These are phyloP conservation scores for Pleoardoris graminearum DNA, from an alignment of 2,329 filamentous ascomycete genomes.

Conservation along the genomic window DNA sequence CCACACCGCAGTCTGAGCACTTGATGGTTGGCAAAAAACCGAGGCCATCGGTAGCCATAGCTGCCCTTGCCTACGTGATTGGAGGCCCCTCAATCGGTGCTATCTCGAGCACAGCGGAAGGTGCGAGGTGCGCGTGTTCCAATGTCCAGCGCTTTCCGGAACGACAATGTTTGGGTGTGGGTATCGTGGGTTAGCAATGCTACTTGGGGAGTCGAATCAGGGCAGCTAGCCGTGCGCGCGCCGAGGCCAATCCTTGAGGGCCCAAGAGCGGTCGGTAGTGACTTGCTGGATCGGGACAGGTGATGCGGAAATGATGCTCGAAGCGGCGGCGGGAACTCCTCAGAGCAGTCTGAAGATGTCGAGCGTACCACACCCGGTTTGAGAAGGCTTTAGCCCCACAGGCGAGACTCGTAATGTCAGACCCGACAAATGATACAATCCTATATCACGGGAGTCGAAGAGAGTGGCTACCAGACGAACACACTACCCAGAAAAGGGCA, in stretches of 20 bases:
- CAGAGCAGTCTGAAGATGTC: slow-evolving; percentile 26
- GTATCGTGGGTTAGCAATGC: slow-evolving; percentile 31
- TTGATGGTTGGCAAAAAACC: slow-evolving; percentile 44
- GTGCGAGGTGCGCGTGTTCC: slow-evolving; percentile 6
- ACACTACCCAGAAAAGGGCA: slow-evolving; percentile 12
- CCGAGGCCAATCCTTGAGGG: slow-evolving; percentile 30
- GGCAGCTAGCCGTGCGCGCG: slow-evolving; percentile 23
- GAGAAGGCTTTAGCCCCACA: slow-evolving; percentile 34
- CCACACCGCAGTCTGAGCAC: slow-evolving; percentile 48
- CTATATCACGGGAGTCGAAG: slow-evolving; percentile 16
- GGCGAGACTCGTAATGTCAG: slow-evolving; percentile 40
- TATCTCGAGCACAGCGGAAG: slow-evolving; percentile 6
- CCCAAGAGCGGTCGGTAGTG: slow-evolving; percentile 29
- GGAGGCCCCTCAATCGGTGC: slow-evolving; percentile 12
- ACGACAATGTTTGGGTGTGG: slow-evolving; percentile 22
- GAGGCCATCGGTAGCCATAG: slow-evolving; percentile 30
- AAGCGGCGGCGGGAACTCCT: slow-evolving; percentile 37
- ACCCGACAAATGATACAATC: slow-evolving; percentile 29
- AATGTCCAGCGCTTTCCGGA: slow-evolving; percentile 21
- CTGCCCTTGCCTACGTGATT: slow-evolving; percentile 9
- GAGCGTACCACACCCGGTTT: slow-evolving; percentile 30
- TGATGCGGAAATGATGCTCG: slow-evolving; percentile 37
- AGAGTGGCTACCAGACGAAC: slow-evolving; percentile 20
- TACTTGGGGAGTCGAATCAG: slow-evolving; percentile 19
- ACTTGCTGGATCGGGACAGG: slow-evolving; percentile 36